Percentiles rank a stretch among this genome's conserved stretches.
Conservation (phyloP, 768 basidiomycete species). For the Termitomyces sp. region DNA sequence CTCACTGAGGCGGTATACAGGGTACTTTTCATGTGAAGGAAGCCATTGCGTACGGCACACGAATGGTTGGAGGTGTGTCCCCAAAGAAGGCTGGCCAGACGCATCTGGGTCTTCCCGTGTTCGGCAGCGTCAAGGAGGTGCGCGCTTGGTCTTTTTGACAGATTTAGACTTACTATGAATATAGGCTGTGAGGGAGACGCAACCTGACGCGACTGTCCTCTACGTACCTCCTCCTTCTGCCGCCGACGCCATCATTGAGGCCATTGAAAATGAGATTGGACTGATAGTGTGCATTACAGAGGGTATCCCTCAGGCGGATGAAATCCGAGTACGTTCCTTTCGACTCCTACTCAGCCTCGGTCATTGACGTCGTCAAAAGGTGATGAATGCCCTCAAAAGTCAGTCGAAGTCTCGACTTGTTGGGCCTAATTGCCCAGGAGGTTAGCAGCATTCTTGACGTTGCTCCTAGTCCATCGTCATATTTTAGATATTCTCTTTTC, state of each 20-base stretch:
- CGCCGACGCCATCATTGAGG: constrained; percentile 97
- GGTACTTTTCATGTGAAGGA: constrained; percentile 96
- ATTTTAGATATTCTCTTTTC: background rate
- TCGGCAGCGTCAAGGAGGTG: constrained; percentile 89
- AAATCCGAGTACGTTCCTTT: constrained; percentile 73
- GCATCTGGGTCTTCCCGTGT: constrained; percentile 94
- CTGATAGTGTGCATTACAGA: constrained; percentile 99
- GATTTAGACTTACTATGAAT: background rate
- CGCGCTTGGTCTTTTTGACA: constrained; percentile 17
- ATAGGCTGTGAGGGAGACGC: constrained; percentile 82
- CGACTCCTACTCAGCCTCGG: constrained; percentile 3
- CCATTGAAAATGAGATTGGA: constrained; percentile 96
- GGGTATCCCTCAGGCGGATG: constrained; percentile 96
- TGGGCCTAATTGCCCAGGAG: constrained; percentile 97
- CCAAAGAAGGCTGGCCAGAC: constrained; percentile 95
- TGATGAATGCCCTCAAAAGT: constrained; percentile 90
- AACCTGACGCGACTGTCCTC: constrained; percentile 93
- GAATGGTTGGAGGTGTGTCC: constrained; percentile 97
- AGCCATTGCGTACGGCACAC: constrained; percentile 92
- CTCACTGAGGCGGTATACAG: constrained; percentile 34
- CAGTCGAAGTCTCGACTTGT: constrained; percentile 95
- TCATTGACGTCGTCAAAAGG: constrained; percentile 41
- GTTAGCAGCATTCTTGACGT: constrained; percentile 24
- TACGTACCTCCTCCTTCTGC: constrained; percentile 98
- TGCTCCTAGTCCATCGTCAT: background rate